These are phyloP conservation scores for Brassica carinata DNA, from an alignment of 345 rosid genomes.

Conservation along the genomic window DNA sequence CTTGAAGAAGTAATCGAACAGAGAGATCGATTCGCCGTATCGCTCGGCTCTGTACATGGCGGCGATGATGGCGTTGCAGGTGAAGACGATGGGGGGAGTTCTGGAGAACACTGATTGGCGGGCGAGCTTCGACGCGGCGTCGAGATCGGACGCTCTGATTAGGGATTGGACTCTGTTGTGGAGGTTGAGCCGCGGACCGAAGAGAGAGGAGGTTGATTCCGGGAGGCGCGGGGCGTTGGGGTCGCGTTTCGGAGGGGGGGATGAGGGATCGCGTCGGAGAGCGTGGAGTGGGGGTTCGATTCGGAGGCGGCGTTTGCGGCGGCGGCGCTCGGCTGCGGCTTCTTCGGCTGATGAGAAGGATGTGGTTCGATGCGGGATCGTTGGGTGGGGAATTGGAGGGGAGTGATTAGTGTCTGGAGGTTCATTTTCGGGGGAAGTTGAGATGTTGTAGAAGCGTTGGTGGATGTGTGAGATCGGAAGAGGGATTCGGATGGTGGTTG, in stretches of 20 bases:
- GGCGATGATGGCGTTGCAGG: conserved; percentile 93
- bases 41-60: conserved; percentile 94
- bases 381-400: conserved; percentile 4
- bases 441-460: background rate
- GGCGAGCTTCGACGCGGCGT: conserved; percentile 81
- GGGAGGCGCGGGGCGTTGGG: conserved; percentile 95
- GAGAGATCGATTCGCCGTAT: conserved; percentile 71
- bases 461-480: background rate
- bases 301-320: conserved; percentile 81
- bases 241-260: conserved; percentile 63
- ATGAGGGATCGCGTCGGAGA: conserved; percentile 54
- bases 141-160: conserved; percentile 89
- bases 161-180: conserved; percentile 95
- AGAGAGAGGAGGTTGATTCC: conserved; percentile 76
- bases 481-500: background rate
- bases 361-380: conserved; percentile 13
- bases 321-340: conserved; percentile 95
- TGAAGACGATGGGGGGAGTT: conserved; percentile 93
- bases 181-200: conserved; percentile 82
- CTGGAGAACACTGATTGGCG: conserved; percentile 70
- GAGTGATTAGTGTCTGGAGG: conserved; percentile 2
- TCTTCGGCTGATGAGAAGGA: conserved; percentile 93
- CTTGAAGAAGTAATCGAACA: conserved; percentile 75
- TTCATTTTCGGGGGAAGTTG: background rate
- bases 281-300: conserved; percentile 96